Evolutionary conservation across 306 rosid genomes (phyloP), one percentile per base, ranked within the genome.

Genomic region (Quercus cerris): DNA sequence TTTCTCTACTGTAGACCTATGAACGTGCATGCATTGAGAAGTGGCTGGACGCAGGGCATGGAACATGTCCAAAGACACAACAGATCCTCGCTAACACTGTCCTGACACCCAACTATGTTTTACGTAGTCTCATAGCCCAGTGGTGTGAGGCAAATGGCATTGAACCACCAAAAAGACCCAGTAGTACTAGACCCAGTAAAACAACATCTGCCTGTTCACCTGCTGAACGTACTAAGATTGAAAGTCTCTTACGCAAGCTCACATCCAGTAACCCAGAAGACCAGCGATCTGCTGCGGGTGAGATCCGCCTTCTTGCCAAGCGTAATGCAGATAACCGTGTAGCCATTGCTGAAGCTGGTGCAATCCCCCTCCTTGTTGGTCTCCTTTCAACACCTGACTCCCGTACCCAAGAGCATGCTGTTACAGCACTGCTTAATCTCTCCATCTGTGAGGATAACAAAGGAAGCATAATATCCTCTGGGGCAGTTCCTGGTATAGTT

Each of bases 71-170:
- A 1, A 96, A 96, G 87, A 96, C 99, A 64, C 99, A 85, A 73
- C 97, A 93, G 79, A 59, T 51, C 56, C 99, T 96, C 75, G 82
- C 90, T 22, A 90, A 87, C 87, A 84, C 91, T 51, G 86, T 84
- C 83, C 92, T 93, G 72, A 91, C 99, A n/a, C 98, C 99, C 4
- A 96, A 96, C 87, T 96, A 88, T 70, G 99, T 87, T 75, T 85
- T 96, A 76, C 90, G 97, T 73, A 96, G 97, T 75, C 98, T 96
- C 82, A 93, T 96, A 86, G 90, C 90, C 74, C 98, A 93, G 51
- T 96, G 99, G 98, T 96, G 99, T n/a, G 99, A 96, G 87, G 87
- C 91, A 75, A 96, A 96, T 85, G 98, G 97, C 76, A 74, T 96
- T 22, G 98, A 93, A 87, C 97, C 96, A 66, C 99, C 99, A 25